Evolutionary conservation across 192 early-diverging fungal species (phyloP), one percentile per base, ranked within the genome.

Genomic region (Fimicolochytrium jonesii): DNA sequence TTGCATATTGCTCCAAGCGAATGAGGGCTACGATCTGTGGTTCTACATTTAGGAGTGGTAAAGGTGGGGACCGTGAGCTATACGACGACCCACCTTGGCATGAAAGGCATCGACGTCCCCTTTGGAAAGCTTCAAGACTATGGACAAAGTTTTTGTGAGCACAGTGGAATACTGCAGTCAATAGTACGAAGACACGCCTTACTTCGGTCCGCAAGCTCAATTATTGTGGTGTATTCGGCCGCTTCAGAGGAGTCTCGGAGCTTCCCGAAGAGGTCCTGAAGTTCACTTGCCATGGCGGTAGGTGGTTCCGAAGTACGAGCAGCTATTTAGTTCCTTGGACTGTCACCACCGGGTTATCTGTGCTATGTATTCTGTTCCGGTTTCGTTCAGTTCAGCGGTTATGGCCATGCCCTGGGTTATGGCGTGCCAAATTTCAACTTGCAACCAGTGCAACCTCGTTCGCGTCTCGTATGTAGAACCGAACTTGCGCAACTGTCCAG

Each of bases 21-120:
- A 60, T 59, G n/a, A 60, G 30, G 0, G 66, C 57, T 4, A 60
- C 50, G 22, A 51, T 36, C 66, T 67, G 5, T 37, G n/a, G 20
- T 44, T 26, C 33, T n/a, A 44, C 20, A 26, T 30, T 2, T 28
- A 20, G 53, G 15, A n/a, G 7, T 18, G 15, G 25, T 31, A 34
- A 42, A 20, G 29, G 20, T 37, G 13, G 20, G 2, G 6, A 3
- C 7, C 37, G 4, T 22, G 23, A 33, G 13, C 29, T 6, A 6
- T 17, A 48, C 11, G 11, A 2, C 2, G 13, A 20, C 53, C 4
- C 39, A 66, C 64, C 34, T 66, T 66, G 28, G 64, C 45, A 18
- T 66, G 64, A 32, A 58, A 29, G 18, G 64, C 64, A 50, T 66
- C 64, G 18, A 55, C 42, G 36, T 66, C 64, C 18, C 32, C 13